Evolutionary conservation across 2,329 filamentous ascomycete genomes (phyloP).

Genomic region (Apiospora aurea): DNA sequence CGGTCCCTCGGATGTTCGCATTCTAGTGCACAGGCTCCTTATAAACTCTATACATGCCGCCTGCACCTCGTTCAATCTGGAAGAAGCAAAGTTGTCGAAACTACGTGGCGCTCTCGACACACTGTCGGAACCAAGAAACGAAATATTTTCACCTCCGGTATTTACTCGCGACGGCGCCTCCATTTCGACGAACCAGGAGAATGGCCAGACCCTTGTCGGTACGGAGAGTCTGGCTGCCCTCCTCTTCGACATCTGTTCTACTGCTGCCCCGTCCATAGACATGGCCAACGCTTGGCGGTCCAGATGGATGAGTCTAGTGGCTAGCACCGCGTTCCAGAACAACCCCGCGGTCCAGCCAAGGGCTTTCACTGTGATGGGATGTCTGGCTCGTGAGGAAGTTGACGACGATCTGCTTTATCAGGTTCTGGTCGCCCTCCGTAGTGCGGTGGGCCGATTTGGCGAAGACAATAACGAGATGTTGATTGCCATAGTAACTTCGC

Average conservation of each 20-base stretch:
- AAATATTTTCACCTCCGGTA: conserved; percentile 60
- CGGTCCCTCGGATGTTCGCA: conserved; percentile 62
- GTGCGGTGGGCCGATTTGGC: conserved; percentile 69
- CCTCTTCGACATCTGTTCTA: conserved; percentile 68
- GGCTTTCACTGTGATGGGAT: conserved; percentile 76
- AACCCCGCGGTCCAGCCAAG: conserved; percentile 75
- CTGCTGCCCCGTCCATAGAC: conserved; percentile 70
- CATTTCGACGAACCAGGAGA: conserved; percentile 61
- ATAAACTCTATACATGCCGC: conserved; percentile 73
- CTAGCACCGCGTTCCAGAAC: conserved; percentile 76
- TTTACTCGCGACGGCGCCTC: conserved; percentile 60
- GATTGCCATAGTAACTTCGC: conserved; percentile 69
- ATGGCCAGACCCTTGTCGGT: conserved; percentile 56
- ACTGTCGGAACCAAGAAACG: conserved; percentile 65
- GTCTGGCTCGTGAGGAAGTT: conserved; percentile 73
- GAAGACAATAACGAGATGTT: conserved; percentile 74
- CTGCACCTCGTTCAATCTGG: conserved; percentile 69
- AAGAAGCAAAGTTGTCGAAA: conserved; percentile 64
- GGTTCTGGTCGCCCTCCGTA: conserved; percentile 71
- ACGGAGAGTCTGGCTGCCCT: conserved; percentile 69
- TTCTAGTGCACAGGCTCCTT: conserved; percentile 67
- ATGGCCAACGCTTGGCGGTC: conserved; percentile 74
- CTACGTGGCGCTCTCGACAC: conserved; percentile 63
- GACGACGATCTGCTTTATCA: conserved; percentile 76
- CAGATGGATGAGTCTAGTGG: conserved; percentile 76